These are phyloP conservation scores for Aethionema arabicum DNA, from an alignment of 345 rosid genomes.

Conservation along the genomic window DNA sequence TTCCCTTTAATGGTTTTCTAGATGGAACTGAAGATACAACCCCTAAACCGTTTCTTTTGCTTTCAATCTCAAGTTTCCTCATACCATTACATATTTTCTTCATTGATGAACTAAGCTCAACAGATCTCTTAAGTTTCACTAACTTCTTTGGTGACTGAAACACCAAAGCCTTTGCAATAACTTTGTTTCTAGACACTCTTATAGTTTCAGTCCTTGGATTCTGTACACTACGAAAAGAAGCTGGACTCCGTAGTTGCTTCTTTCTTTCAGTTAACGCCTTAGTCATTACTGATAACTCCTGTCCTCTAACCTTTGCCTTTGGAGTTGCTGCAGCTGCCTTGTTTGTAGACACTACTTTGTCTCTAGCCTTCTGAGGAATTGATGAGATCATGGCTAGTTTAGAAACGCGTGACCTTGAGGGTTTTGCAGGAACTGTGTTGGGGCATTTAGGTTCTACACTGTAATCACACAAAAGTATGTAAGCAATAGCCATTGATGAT, in stretches of 20 bases:
- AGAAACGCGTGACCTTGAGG: conserved; percentile 60
- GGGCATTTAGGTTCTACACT: conserved; percentile 65
- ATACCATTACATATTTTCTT: conserved; percentile 56
- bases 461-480: conserved; percentile 3
- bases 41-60: conserved; percentile 45
- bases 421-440: conserved; percentile 76
- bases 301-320: conserved; percentile 39
- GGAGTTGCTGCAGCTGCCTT: conserved; percentile 41
- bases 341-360: conserved; percentile 38
- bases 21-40: conserved; percentile 37
- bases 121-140: conserved; percentile 50
- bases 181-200: conserved; percentile 44
- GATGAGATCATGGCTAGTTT: conserved; percentile 77
- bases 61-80: conserved; percentile 66
- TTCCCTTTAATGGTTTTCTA: conserved; percentile 48
- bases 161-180: conserved; percentile 58
- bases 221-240: conserved; percentile 60
- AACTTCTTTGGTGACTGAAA: conserved; percentile 83
- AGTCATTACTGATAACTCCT: conserved; percentile 33
- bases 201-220: conserved; percentile 44
- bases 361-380: conserved; percentile 48
- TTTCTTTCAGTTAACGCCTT: conserved; percentile 63
- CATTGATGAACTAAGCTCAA: conserved; percentile 47
- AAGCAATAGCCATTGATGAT: conserved; percentile 13
- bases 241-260: conserved; percentile 47